Base-by-base conservation (phyloP, 2,329 filamentous ascomycete genomes). In the Stagonosporopsis tanaceti region DNA sequence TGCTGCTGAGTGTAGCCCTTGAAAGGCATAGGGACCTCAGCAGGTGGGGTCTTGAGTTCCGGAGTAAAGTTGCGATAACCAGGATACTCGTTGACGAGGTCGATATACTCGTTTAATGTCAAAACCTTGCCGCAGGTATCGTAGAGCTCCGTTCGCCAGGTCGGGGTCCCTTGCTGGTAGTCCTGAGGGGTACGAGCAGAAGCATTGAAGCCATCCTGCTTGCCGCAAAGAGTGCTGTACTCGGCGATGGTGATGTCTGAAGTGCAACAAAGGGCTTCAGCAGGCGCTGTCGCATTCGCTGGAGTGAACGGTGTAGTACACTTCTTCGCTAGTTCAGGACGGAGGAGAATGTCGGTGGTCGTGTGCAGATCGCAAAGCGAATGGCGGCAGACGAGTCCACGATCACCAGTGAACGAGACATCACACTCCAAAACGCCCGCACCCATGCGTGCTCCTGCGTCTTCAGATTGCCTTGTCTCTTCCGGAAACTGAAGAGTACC, bases 341-440 rank as follows among this genome's bases (percentile, higher is more conserved):
- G 80, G 45, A 80, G 73, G 61, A 90, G 81, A 69, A 90, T 88
- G 77, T 90, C 85, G 69, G 87, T 89, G 8, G 87, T 90, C 22
- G 84, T 87, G 77, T 89, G 87, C 38, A 90, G 76, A 66, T 90
- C 87, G 75, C 87, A 90, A 63, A 88, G 84, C 44, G 82, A 84
- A 76, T 90, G 87, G 45, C 87, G 84, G 77, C 87, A 90, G 41
- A 90, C 87, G n/a, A 90, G 83, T 69, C 86, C 76, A 28, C 81
- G 81, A 73, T 90, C 87, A 62, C 79, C 82, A 57, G 87, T 89
- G 76, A 90, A 89, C 34, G 84, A 81, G 15, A 89, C 87, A 70
- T 90, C 87, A 73, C 87, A 90, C 75, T 90, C 87, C 48, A 88
- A 81, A 40, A 89, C 80, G 39, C 87, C 87, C 5, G 87, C 84